Evolutionary conservation across 2,329 filamentous ascomycete genomes (phyloP).

Genomic region (Claviceps sp.): DNA sequence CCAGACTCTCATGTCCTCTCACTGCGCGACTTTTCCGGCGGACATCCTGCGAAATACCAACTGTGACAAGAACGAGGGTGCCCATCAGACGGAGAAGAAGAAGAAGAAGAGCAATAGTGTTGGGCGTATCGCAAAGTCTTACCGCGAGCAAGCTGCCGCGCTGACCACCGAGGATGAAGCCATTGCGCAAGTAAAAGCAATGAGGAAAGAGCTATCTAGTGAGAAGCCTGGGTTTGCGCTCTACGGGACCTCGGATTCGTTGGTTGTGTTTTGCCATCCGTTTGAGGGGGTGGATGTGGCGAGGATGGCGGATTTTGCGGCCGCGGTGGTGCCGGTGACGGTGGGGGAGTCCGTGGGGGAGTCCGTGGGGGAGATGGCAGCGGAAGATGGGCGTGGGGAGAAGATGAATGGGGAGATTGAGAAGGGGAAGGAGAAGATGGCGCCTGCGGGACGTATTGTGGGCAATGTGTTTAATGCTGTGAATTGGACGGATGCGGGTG

Average conservation of each 20-base stretch:
- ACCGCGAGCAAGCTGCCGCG: background rate
- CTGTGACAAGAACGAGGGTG: conserved; percentile 9
- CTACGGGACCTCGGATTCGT: conserved; percentile 1
- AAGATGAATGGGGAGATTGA: background rate
- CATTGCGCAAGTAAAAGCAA: background rate
- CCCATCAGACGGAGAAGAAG: conserved; percentile 7
- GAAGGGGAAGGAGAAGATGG: background rate
- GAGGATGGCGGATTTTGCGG: conserved; percentile 2
- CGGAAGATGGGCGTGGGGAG: background rate
- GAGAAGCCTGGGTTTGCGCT: background rate
- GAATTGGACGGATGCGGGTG: conserved; percentile 2
- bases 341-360: background rate
- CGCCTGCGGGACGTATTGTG: background rate
- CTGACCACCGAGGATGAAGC: conserved; percentile 1
- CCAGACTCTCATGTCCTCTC: conserved; percentile 13
- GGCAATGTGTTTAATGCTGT: background rate
- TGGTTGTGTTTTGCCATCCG: conserved; percentile 1
- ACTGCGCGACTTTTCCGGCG: conserved; percentile 9
- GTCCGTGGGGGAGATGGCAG: background rate
- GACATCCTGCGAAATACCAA: background rate
- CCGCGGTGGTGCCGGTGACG: background rate
- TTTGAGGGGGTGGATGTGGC: conserved; percentile 1
- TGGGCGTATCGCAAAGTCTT: conserved; percentile 13
- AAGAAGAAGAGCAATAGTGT: conserved; percentile 10
- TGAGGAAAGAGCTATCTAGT: background rate